Evolutionary conservation across 2,329 filamentous ascomycete species (phyloP), one percentile per base, ranked within the genome.

Genomic region (Nigrospora sphaerica): DNA sequence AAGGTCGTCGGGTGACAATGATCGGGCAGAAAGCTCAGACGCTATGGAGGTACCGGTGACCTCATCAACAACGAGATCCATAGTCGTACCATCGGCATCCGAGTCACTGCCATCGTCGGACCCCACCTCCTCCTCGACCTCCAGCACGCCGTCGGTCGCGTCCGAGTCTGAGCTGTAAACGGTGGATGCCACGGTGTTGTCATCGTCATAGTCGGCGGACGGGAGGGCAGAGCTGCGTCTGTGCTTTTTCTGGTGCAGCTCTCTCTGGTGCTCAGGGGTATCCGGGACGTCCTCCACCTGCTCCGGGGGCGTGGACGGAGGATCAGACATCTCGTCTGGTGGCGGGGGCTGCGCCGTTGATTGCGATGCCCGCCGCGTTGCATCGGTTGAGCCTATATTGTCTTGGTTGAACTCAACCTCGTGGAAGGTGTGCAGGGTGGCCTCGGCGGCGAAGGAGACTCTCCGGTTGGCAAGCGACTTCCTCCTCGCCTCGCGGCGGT

Each of bases 381-480:
- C 82, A 52, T 92, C 87, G 1, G 83, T 86, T 0, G 86, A 86
- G 9, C 85, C 86, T 1, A 90, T 95, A 17, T 88, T 88, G 62
- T 96, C 91, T 59, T 91, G 89, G 62, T 83, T 78, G 52, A 91
- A 86, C 60, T 97, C 92, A 39, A 96, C 81, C 46, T 93, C 91
- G 60, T 97, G 91, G 77, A 95, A 97, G 0, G 93, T 98, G 63
- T 98, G 93, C 33, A 98, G 75, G 4, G 93, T 98, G 12, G 93
- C 93, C 68, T 98, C 93, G 1, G 93, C 93, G 5, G 93, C 93
- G 66, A 98, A 98, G 0, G 92, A 97, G 32, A 98, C 93, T 60
- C 93, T 83, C 59, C 93, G 83, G 63, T 93, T 95, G 41, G 92
- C 90, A 47, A 95, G 77, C 16, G 91, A 96, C 64, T 97, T 97